Evolutionary conservation across 2,329 filamentous ascomycete species (phyloP).

Genomic region (Dactylellina cionopaga): DNA sequence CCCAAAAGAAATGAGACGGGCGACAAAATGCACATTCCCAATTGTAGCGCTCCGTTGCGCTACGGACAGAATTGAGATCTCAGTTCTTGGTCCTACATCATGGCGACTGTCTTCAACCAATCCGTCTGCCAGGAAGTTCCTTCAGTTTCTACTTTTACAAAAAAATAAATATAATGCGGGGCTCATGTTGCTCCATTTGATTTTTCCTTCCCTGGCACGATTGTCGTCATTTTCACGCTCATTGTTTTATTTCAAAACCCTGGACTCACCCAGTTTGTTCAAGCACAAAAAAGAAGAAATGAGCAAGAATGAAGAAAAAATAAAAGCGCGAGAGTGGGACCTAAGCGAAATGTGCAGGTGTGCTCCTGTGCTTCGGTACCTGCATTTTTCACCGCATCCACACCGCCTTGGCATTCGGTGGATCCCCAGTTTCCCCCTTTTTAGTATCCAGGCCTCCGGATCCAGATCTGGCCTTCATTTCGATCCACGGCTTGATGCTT

Average conservation of each 20-base stretch:
- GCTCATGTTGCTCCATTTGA: not conserved
- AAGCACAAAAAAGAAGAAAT: too few species aligned
- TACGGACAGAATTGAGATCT: constrained; percentile 31
- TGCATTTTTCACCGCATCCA: constrained; percentile 42
- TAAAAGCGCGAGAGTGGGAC: too few species aligned
- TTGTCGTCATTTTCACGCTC: constrained; percentile 30
- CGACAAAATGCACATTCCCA: constrained; percentile 48
- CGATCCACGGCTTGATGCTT: constrained; percentile 15
- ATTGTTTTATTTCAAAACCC: too few species aligned
- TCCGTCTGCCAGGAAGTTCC: not conserved
- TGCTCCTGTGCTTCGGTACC: constrained; percentile 30
- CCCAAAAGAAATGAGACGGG: constrained; percentile 29
- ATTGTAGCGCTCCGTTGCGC: constrained; percentile 34
- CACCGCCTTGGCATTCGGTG: constrained; percentile 40
- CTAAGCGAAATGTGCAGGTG: constrained; percentile 51
- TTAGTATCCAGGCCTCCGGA: not conserved
- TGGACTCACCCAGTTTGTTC: too few species aligned
- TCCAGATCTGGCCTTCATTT: too few species aligned
- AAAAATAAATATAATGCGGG: constrained; percentile 22
- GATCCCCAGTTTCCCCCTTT: constrained; percentile 6
- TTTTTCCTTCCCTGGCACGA: not conserved
- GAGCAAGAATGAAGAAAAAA: too few species aligned
- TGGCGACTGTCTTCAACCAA: not conserved
- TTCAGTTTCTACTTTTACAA: too few species aligned
- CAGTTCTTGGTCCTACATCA: not conserved